Evolutionary conservation across 345 rosid genomes (phyloP).

Genomic region (Eucalyptus globulus): DNA sequence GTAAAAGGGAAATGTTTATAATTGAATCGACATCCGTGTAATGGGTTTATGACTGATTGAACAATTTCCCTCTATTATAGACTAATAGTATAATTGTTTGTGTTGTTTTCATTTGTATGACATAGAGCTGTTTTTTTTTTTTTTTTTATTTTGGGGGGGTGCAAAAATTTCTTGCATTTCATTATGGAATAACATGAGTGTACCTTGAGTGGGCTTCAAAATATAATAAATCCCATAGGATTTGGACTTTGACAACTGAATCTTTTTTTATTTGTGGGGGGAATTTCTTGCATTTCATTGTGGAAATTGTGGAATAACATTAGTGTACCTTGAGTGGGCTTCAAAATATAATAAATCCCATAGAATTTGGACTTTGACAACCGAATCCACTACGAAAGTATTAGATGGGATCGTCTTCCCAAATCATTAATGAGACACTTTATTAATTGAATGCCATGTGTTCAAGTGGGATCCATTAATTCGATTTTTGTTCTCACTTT

Average conservation of each 20-base stretch:
- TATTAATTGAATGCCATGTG: background rate
- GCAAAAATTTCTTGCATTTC: background rate
- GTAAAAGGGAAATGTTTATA: no score
- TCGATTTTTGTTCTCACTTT: background rate
- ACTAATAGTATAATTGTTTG: background rate
- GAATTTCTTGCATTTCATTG: no score
- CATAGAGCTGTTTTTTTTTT: background rate
- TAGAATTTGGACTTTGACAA: background rate
- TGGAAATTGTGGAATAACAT: no score
- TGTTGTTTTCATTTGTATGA: background rate
- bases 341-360: background rate
- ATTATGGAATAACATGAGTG: background rate
- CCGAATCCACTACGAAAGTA: no score
- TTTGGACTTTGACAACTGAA: background rate
- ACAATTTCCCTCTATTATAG: background rate
- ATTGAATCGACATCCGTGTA: fast-evolving
- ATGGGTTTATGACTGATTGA: no score
- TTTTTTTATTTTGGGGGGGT: fast-evolving
- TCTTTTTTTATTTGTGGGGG: no score
- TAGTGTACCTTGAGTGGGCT: background rate
- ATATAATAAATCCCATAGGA: background rate
- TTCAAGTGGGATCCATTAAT: background rate
- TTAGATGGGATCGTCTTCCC: background rate
- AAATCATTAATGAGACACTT: background rate
- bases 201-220: background rate